These are phyloP conservation scores for Hamigera avellanea DNA, from an alignment of 495 filamentous ascomycete genomes.

Conservation along the genomic window DNA sequence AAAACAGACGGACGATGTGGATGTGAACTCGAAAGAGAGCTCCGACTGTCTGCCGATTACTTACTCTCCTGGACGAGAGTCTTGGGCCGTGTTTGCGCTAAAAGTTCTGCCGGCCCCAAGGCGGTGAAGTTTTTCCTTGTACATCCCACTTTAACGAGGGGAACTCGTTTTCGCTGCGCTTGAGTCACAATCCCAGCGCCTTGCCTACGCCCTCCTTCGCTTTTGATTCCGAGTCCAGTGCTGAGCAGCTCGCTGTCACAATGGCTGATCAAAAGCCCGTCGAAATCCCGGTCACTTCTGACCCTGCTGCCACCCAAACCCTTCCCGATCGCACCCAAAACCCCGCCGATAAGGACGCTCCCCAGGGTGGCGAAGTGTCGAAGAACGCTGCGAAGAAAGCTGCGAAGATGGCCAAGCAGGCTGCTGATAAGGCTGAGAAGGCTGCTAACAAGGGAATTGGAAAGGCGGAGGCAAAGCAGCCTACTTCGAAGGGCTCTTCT, in stretches of 20 bases:
- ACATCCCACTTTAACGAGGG: conserved; percentile 34
- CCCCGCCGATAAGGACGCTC: conserved; percentile 28
- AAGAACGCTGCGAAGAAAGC: conserved; percentile 68
- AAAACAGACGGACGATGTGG: neutral
- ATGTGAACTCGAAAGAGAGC: conserved; percentile 10
- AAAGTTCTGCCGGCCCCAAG: conserved; percentile 32
- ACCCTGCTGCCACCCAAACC: conserved; percentile 19
- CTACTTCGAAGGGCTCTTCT: conserved; percentile 15
- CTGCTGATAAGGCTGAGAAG: conserved; percentile 57
- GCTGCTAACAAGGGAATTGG: conserved; percentile 40
- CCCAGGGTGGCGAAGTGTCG: conserved; percentile 38
- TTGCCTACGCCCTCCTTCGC: conserved; percentile 6
- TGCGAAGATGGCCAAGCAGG: conserved; percentile 52
- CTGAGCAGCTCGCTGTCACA: conserved; percentile 13
- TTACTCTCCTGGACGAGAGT: conserved; percentile 8
- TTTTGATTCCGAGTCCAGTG: conserved; percentile 3
- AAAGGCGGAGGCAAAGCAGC: conserved; percentile 34
- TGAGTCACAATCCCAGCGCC: neutral
- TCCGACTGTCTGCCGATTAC: conserved; percentile 10
- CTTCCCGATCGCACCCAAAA: conserved; percentile 30
- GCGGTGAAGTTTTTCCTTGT: conserved; percentile 26
- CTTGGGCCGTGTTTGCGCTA: conserved; percentile 24
- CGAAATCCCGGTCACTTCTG: conserved; percentile 15
- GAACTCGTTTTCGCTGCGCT: conserved; percentile 2
- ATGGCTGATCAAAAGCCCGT: conserved; percentile 30